Percentiles rank a stretch among this genome's conserved stretches.
phyloP scores from a whole-genome alignment of 805 yeast species.

The Schwanniomyces yamadae region DNA sequence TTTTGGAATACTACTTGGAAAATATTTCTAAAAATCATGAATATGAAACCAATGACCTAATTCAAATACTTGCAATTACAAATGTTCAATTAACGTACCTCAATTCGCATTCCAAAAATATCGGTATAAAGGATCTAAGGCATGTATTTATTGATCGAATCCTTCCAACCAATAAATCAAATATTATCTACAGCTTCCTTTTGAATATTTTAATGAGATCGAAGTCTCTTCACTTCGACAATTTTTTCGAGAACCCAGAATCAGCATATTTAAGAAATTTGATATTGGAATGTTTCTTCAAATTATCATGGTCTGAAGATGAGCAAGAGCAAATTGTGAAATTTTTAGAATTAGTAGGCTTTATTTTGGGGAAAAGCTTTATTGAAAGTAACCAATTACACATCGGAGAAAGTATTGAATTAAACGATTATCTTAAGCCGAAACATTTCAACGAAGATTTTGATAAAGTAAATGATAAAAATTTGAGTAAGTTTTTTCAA shows the following conservation, averaged over 20 bases:
- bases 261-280: constrained; percentile 10
- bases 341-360: constrained; percentile 25
- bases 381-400: constrained; percentile 12
- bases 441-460: constrained; percentile 11
- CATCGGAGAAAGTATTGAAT: constrained; percentile 16
- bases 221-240: not conserved
- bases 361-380: constrained; percentile 12
- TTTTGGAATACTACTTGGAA: not conserved
- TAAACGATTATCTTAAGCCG: constrained; percentile 14
- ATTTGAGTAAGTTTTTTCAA: constrained; percentile 3
- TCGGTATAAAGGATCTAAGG: not conserved
- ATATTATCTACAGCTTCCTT: not conserved
- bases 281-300: constrained; percentile 15
- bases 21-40: too few species aligned
- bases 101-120: not conserved
- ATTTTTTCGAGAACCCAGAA: constrained; percentile 4
- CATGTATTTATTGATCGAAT: not conserved
- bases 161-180: not conserved
- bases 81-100: not conserved
- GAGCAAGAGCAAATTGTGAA: constrained; percentile 7
- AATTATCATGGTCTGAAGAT: constrained; percentile 13
- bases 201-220: not conserved
- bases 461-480: not conserved
- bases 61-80: not conserved
- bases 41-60: too few species aligned